A percentile compares a stretch with the other conserved stretches of the same genome.
Conservation (phyloP, 495 filamentous ascomycete genomes). For the Talaromyces borbonicus region DNA sequence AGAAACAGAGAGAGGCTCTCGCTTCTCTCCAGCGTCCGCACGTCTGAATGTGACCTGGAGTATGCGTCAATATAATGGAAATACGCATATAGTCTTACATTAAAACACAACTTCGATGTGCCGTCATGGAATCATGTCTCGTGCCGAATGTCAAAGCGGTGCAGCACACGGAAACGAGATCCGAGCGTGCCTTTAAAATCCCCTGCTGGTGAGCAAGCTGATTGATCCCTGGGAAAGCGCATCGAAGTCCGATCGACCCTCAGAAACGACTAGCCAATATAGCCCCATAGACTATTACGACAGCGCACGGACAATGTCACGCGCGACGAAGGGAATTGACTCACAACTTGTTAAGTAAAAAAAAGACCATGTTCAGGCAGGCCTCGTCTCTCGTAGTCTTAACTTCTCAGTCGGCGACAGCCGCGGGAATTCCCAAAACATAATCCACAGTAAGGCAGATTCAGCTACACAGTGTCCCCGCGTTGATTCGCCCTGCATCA, state of each 20-base stretch:
- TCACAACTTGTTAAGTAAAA: constrained; percentile 1
- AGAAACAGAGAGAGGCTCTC: neutral
- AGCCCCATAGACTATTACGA: neutral
- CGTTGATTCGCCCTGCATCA: neutral
- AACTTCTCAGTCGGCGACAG: no score
- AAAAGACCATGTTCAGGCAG: constrained; percentile 1
- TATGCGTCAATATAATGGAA: no score
- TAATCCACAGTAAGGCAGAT: neutral
- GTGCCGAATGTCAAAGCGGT: neutral
- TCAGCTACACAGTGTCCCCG: neutral
- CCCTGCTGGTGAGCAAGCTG: neutral
- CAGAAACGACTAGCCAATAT: constrained; percentile 1
- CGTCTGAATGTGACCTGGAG: neutral
- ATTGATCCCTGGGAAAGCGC: neutral
- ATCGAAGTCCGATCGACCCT: constrained; percentile 4
- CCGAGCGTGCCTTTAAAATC: neutral
- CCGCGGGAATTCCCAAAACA: neutral
- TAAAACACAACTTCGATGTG: no score
- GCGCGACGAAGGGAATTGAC: constrained; percentile 5
- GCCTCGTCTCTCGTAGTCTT: no score
- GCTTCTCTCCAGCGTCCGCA: neutral
- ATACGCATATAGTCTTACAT: no score
- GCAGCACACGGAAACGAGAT: neutral
- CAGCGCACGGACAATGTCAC: constrained; percentile 8
- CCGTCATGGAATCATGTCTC: constrained; percentile 6